phyloP scores from a whole-genome alignment of 1,284 basidiomycete genomes.

The Acaromyces ingoldii region DNA sequence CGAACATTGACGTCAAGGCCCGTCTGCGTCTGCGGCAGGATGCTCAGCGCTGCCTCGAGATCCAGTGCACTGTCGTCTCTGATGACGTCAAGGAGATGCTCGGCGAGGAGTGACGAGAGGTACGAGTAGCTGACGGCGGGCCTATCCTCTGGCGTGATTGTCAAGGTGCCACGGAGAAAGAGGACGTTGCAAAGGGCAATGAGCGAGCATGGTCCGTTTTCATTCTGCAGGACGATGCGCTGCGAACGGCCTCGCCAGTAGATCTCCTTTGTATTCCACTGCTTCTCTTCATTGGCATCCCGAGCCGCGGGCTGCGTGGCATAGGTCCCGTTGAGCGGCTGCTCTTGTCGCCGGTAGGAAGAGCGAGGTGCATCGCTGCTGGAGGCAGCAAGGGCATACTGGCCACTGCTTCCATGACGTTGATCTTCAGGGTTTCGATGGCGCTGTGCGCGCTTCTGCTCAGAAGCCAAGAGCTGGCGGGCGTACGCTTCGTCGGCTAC shows the following conservation, averaged over 20 bases:
- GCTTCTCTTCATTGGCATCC: conserved; percentile 22
- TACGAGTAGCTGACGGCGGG: conserved; percentile 73
- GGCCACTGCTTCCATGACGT: neutral
- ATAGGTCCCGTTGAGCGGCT: conserved; percentile 3
- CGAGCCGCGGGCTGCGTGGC: neutral
- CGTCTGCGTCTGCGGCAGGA: conserved; percentile 71
- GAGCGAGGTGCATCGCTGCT: neutral
- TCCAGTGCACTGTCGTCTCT: conserved; percentile 41
- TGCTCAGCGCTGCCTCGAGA: conserved; percentile 70
- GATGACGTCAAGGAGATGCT: conserved; percentile 66
- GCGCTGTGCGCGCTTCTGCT: neutral
- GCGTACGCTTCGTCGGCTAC: conserved; percentile 2
- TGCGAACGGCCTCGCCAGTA: conserved; percentile 24
- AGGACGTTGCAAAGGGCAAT: conserved; percentile 63
- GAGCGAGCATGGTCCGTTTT: conserved; percentile 71
- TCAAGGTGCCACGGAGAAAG: conserved; percentile 27
- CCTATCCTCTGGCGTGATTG: conserved; percentile 58
- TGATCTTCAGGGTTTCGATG: neutral
- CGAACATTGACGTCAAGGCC: conserved; percentile 55
- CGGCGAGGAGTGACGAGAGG: conserved; percentile 72
- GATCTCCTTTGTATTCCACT: conserved; percentile 42
- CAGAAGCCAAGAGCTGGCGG: neutral
- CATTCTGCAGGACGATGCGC: conserved; percentile 54
- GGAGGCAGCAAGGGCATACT: neutral
- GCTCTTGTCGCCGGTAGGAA: neutral